phyloP scores from a whole-genome alignment of 208 protist genomes.

The Leishmania amazonensis region DNA sequence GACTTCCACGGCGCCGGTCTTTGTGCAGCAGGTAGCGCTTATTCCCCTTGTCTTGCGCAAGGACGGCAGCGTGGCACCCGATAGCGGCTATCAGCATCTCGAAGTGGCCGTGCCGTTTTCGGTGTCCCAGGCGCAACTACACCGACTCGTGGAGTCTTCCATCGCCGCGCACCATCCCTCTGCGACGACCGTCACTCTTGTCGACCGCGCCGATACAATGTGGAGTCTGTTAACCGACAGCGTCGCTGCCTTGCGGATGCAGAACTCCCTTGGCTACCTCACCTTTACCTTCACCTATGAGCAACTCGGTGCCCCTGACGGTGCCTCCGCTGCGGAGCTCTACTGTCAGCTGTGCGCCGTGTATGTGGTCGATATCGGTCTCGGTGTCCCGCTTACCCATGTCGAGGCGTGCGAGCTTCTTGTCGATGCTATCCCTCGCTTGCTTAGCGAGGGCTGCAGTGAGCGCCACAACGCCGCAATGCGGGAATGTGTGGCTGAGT shows the following conservation, averaged over 20 bases:
- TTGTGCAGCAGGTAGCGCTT: conserved; percentile 68
- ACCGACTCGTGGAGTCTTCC: conserved; percentile 16
- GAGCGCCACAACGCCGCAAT: conserved; percentile 73
- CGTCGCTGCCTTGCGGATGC: conserved; percentile 48
- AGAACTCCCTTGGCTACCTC: conserved; percentile 70
- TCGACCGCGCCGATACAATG: conserved; percentile 13
- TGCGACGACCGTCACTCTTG: conserved; percentile 7
- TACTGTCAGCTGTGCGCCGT: conserved; percentile 32
- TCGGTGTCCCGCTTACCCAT: conserved; percentile 64
- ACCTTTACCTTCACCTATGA: conserved; percentile 40
- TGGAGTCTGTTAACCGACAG: conserved; percentile 22
- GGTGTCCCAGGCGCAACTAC: conserved; percentile 40
- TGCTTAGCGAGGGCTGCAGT: conserved; percentile 49
- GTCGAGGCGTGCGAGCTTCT: conserved; percentile 56
- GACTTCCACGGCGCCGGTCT: conserved; percentile 64
- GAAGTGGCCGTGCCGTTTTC: conserved; percentile 56
- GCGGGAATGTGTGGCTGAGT: conserved; percentile 53
- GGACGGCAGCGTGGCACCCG: conserved; percentile 31
- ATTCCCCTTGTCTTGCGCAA: conserved; percentile 38
- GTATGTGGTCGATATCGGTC: conserved; percentile 56
- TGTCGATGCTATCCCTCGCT: conserved; percentile 35
- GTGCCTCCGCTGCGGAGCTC: not conserved
- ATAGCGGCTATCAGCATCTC: conserved; percentile 26
- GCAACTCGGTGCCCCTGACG: not conserved
- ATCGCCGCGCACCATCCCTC: conserved; percentile 14